These are phyloP conservation scores for Kluyveromyces nonfermentans DNA, from an alignment of 805 yeast species.

Conservation along the genomic window DNA sequence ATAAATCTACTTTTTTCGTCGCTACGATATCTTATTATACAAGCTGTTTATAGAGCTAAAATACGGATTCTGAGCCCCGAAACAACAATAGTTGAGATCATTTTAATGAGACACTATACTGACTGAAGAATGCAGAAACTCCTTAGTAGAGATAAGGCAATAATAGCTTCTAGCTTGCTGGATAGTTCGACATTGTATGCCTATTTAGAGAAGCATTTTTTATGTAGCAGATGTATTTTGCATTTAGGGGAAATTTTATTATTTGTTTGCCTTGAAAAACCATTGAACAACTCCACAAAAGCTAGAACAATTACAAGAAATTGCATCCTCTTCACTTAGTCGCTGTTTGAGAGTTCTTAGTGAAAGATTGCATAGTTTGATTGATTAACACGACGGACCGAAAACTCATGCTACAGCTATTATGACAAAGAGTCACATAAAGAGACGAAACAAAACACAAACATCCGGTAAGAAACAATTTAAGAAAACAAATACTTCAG, in stretches of 20 bases:
- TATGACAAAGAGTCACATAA: background rate
- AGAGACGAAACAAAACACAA: background rate
- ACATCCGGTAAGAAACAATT: background rate
- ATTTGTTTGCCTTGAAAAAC: background rate
- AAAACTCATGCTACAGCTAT: background rate
- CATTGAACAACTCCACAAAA: background rate
- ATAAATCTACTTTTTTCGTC: no score
- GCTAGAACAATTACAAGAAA: background rate
- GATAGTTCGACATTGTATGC: no score
- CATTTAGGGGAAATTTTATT: background rate
- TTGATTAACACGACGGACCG: background rate
- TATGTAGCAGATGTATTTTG: background rate
- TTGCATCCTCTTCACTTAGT: background rate
- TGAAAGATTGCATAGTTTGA: background rate
- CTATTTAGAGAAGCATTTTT: background rate
- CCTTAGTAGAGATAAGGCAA: no score
- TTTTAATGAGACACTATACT: no score
- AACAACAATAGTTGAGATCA: no score
- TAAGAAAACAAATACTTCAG: background rate
- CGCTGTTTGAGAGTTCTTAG: background rate
- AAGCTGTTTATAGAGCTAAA: no score
- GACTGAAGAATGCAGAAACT: no score
- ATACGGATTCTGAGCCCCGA: no score
- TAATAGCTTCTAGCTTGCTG: no score
- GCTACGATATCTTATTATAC: no score